Conservation (phyloP, 108 stramenopile genomes). For the Cyclotella baltica region DNA sequence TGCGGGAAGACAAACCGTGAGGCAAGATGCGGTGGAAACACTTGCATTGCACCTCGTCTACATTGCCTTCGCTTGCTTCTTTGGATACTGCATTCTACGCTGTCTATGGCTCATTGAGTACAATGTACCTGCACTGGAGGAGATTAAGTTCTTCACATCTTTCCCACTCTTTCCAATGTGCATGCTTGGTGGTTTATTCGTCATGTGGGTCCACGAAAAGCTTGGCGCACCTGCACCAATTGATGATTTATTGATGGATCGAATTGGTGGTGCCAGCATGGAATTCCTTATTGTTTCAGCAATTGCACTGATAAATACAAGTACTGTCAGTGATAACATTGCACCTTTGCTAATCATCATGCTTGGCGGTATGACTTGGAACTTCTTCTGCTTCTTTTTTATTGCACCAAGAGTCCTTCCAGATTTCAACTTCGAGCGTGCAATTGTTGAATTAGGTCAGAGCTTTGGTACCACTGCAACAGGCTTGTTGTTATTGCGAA, state of each 20-base stretch:
- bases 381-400: slow-evolving; percentile 3
- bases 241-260: slow-evolving; percentile 4
- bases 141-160: slow-evolving; percentile 8
- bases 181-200: slow-evolving; percentile 2
- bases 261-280: slow-evolving; percentile 8
- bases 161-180: slow-evolving; percentile 5
- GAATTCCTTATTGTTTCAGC: slow-evolving; percentile 7
- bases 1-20: background rate
- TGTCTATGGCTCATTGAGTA: slow-evolving; percentile 1
- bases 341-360: slow-evolving; percentile 2
- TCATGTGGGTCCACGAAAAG: slow-evolving; percentile 11
- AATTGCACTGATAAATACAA: slow-evolving; percentile 3
- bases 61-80: slow-evolving; percentile 4
- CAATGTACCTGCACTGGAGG: slow-evolving; percentile 5
- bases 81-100: background rate
- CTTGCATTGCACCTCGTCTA: slow-evolving; percentile 5
- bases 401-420: background rate
- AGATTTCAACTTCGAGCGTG: background rate
- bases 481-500: background rate
- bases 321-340: slow-evolving; percentile 8
- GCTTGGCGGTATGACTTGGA: slow-evolving; percentile 6
- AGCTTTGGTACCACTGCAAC: background rate
- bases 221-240: background rate
- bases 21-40: slow-evolving; percentile 7
- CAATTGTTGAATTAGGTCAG: background rate